Evolutionary conservation across 2,329 filamentous ascomycete species (phyloP), one percentile per base, ranked within the genome.

Genomic region (Sporothrix protearum): DNA sequence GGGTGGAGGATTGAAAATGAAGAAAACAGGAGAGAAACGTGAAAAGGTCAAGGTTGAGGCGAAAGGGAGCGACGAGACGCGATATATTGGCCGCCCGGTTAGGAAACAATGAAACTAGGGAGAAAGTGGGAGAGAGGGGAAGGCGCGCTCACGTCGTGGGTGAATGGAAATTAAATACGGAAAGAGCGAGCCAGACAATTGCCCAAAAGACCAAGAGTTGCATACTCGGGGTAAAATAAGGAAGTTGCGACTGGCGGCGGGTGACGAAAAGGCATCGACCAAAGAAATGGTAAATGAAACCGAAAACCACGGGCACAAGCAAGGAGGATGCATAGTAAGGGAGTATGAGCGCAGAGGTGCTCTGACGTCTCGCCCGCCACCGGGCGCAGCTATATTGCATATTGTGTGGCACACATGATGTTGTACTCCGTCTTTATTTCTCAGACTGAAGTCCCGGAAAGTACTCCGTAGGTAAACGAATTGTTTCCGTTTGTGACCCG

Each of bases 101-200:
- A 33, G 51, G 67, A 59, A 47, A 45, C 7, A 30, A 47, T 59
- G 51, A 57, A 59, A 59, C 51, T 57, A 45, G 67, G 67, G 51
- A 69, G 67, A 47, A 68, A 33, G 67, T 14, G 36, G 30, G 22
- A 28, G 14, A 61, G 51, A 12, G 39, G 55, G 45, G 64, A 51
- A 67, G 45, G 64, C 45, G 64, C 45, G 45, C 39, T 16, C 28
- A 28, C 28, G 28, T 64, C n/a, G 30, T 59, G 30, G 16, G 30
- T 47, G 42, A 33, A 30, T 51, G 25, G 9, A 47, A 10, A 39
- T 59, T 30, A 5, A 61, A 57, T 39, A 49, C 33, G 51, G 67
- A 57, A 69, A 69, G 67, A 69, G 51, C 67, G 67, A 69, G 51
- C 67, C 51, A 30, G 22, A 12, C 49, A 22, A 33, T n/a, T 55